Base-by-base conservation (phyloP, 768 basidiomycete genomes). In the Rhodotorula graminis region DNA sequence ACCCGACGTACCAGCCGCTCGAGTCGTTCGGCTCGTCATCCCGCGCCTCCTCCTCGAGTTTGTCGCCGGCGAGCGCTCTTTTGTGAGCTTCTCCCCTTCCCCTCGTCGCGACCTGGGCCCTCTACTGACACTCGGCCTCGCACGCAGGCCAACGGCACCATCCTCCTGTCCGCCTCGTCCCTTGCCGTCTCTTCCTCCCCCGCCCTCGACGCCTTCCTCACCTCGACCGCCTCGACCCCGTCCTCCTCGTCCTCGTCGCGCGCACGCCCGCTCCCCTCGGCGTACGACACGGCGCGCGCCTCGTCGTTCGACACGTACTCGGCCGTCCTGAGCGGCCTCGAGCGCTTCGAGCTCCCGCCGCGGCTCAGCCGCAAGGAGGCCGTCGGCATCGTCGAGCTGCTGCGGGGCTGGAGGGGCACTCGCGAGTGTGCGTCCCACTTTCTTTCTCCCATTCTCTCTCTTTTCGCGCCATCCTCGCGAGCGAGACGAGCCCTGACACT, bases 1-100 rank as follows among this genome's bases (percentile, higher is more conserved):
- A 72, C 64, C 75, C 75, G 23, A 62, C 64, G 15, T 76, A 76
- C 75, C 37, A 64, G 37, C 21, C 58, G 2, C 21, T 76, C 61
- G 71, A 76, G 53, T 7, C 75, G 3, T 73, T 61, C 69, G 50
- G 19, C 75, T 76, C 46, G 62, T 69, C 59, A 63, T 76, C 23
- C 75, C 75, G 6, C 75, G 75, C 19, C 49, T 73, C 23, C 66
- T 76, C 27, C 69, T 76, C 47, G 69, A 69, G 27, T 72, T 55
- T 50, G 47, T 69, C 37, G 66, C 71, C 27, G 74, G 74, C 47
- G 60, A 55, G 12, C 47, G 67, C 2, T 15, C 62, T 5, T 75
- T 75, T 55, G 67, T 61, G 15, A 40, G 60, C 37, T n/a, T n/a
- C n/a, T 29, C 55, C 55, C 55, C 3, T 27, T 9, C 42, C 61